Evolutionary conservation across 192 early-diverging fungal genomes (phyloP).

Genomic region (Dissophora ornata): DNA sequence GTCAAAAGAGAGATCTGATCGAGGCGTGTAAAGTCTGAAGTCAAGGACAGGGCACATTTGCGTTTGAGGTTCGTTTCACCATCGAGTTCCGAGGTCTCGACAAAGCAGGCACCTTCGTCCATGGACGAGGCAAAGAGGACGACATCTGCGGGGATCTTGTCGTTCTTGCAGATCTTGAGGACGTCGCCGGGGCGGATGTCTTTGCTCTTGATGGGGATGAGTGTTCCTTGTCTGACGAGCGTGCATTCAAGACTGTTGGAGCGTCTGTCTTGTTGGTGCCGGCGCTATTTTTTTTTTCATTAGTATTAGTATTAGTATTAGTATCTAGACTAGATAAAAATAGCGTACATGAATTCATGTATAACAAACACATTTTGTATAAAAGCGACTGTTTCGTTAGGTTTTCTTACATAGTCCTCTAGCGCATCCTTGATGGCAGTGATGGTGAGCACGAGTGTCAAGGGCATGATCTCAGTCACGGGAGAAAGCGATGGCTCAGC

Average conservation of each 20-base stretch:
- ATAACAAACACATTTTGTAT: too few species aligned
- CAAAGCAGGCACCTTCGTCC: constrained; percentile 94
- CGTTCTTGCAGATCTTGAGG: constrained; percentile 84
- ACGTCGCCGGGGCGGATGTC: constrained; percentile 93
- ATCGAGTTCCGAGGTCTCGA: constrained; percentile 96
- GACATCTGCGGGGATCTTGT: constrained; percentile 93
- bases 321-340: too few species aligned
- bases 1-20: constrained; percentile 66
- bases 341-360: too few species aligned
- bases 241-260: constrained; percentile 42
- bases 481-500: constrained; percentile 50
- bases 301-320: constrained; percentile 51
- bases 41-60: constrained; percentile 87
- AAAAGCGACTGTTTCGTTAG: too few species aligned
- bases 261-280: constrained; percentile 45
- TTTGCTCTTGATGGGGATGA: constrained; percentile 70
- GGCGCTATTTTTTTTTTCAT: constrained; percentile 48
- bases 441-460: constrained; percentile 83
- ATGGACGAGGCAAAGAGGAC: constrained; percentile 88
- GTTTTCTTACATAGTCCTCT: constrained; percentile 74
- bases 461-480: constrained; percentile 56
- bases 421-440: constrained; percentile 92
- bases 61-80: constrained; percentile 98
- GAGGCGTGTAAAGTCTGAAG: constrained; percentile 75
- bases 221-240: constrained; percentile 27